These are phyloP conservation scores for Balakata baccata DNA, from an alignment of 345 rosid species.

Conservation along the genomic window DNA sequence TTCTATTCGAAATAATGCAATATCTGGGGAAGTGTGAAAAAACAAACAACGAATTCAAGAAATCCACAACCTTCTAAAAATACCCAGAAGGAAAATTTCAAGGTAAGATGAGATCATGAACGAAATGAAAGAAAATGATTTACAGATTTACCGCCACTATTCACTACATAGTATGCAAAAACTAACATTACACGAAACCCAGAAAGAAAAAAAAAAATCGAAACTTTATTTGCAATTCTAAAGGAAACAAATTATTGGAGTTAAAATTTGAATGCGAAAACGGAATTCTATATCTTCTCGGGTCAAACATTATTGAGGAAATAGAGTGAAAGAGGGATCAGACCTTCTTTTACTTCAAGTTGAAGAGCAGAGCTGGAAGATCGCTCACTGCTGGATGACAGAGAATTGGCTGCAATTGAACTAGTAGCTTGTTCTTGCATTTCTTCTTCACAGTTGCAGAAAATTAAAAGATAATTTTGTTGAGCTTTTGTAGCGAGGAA, in stretches of 20 bases:
- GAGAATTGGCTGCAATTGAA: conserved; percentile 74
- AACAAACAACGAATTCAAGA: not conserved
- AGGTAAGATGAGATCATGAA: not conserved
- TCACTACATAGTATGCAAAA: not conserved
- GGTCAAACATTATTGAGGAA: no score
- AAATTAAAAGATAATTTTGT: not conserved
- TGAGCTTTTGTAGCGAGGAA: no score
- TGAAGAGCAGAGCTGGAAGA: conserved; percentile 95
- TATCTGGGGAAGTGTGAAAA: no score
- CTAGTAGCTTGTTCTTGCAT: conserved; percentile 92
- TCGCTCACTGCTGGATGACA: conserved; percentile 92
- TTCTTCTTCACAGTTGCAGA: conserved; percentile 6
- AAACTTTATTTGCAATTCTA: not conserved
- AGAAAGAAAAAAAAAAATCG: not conserved
- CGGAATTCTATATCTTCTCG: no score
- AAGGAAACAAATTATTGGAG: not conserved
- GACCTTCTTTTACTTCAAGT: conserved; percentile 85
- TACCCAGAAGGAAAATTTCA: not conserved
- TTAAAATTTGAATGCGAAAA: not conserved
- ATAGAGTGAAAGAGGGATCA: not conserved
- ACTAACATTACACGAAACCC: conserved; percentile 13
- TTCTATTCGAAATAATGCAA: not conserved
- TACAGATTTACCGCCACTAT: no score
- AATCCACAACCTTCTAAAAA: not conserved
- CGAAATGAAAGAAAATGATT: not conserved